These are phyloP conservation scores for Tricholoma furcatifolium DNA, from an alignment of 768 basidiomycete genomes.

Conservation along the genomic window DNA sequence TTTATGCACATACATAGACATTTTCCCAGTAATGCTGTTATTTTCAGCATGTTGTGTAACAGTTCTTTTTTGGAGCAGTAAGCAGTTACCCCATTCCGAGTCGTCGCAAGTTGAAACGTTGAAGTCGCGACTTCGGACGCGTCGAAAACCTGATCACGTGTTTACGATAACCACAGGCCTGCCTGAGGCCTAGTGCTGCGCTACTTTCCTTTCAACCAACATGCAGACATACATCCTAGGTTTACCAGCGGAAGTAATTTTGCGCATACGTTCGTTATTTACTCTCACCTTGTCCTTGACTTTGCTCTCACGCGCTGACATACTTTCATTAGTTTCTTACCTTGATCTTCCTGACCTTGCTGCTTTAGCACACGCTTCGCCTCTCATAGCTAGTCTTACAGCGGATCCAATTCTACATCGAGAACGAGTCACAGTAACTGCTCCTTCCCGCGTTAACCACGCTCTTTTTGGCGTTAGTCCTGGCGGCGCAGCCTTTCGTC, in stretches of 20 bases:
- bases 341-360: constrained; percentile 74
- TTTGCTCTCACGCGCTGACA: neutral
- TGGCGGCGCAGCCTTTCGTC: constrained; percentile 55
- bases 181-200: neutral
- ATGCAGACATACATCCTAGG: constrained; percentile 27
- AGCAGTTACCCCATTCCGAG: no score
- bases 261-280: constrained; percentile 52
- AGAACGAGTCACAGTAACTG: constrained; percentile 56
- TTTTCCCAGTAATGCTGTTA: neutral
- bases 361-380: constrained; percentile 46
- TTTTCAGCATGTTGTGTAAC: neutral
- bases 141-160: constrained; percentile 6
- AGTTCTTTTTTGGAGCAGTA: no score
- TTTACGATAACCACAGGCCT: neutral
- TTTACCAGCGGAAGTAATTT: constrained; percentile 55
- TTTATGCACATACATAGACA: neutral
- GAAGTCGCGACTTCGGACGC: no score
- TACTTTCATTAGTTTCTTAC: constrained; percentile 51
- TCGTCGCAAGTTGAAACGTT: no score
- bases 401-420: constrained; percentile 65
- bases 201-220: constrained; percentile 5
- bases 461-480: constrained; percentile 60
- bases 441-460: constrained; percentile 68
- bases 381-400: constrained; percentile 47
- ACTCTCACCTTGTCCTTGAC: neutral